Evolutionary conservation across 208 protist genomes (phyloP), one percentile per base, ranked within the genome.

Genomic region (Balamuthia mandrillaris): DNA sequence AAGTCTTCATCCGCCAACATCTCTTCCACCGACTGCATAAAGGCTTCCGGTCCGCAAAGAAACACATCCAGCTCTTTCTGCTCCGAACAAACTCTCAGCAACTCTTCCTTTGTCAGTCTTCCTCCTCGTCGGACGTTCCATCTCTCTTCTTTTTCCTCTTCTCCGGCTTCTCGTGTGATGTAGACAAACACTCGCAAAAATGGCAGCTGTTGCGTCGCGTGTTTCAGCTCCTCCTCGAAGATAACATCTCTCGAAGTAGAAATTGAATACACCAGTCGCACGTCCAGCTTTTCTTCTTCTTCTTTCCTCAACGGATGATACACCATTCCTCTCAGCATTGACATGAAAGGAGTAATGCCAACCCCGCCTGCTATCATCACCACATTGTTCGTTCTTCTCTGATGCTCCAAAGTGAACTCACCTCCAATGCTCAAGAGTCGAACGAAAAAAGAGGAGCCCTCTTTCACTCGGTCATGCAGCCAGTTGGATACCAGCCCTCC

Each of bases 21-120:
- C 0, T 31, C n/a, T 16, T 31, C 27, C 21, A 81, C 58, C 37
- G 24, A 21, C 18, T 21, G 27, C 72, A 81, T 81, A 39, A 81
- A 81, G 54, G 72, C 72, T 16, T 81, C 72, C 33, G 72, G 72
- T 77, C 72, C 72, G 37, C 72, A 81, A 14, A 81, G 37, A 47
- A 41, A 81, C 35, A 39, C 72, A 16, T 16, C 54, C 24, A 39
- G 72, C 6, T 42, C 18, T 6, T 31, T 35, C n/a, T 41, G 37
- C 44, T 81, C 72, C 12, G 72, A 47, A 81, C 72, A 6, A 33
- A 65, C 47, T 81, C 72, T 31, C 31, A 18, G 29, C n/a, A n/a
- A n/a, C n/a, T n/a, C 51, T 61, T 31, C 37, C 37, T 24, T 81
- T 21, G 29, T 39, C 72, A 10, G 29, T 63, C 47, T 35, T 49